Conservation (phyloP, 306 rosid genomes). For the Prunus davidiana region DNA sequence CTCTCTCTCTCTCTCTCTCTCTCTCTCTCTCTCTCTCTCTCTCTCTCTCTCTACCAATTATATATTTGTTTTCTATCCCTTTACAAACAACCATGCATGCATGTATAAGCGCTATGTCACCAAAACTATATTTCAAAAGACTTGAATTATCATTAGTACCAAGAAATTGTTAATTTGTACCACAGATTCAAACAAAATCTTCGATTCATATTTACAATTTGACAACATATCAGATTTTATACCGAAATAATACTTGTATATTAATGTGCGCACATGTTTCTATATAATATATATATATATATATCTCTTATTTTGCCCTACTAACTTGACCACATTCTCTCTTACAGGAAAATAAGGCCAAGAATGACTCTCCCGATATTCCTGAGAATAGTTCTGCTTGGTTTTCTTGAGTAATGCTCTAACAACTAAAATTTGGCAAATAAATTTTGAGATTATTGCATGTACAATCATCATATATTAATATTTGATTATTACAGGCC, state of each 20-base stretch:
- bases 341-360: conserved; percentile 81
- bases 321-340: neutral
- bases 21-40: no score
- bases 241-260: neutral
- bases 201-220: neutral
- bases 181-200: neutral
- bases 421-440: neutral
- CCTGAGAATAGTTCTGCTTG: conserved; percentile 71
- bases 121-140: neutral
- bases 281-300: neutral
- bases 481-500: conserved; percentile 55
- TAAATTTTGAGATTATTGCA: neutral
- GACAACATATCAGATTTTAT: neutral
- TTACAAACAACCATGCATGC: neutral
- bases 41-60: no score
- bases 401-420: conserved; percentile 83
- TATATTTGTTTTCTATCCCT: no score
- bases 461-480: neutral
- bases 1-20: neutral
- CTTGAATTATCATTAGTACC: no score
- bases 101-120: neutral
- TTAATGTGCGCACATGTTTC: neutral
- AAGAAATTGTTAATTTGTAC: no score
- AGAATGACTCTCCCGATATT: conserved; percentile 89
- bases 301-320: neutral